phyloP scores from a whole-genome alignment of 805 yeast genomes.

The Aciculoconidium aculeatum region DNA sequence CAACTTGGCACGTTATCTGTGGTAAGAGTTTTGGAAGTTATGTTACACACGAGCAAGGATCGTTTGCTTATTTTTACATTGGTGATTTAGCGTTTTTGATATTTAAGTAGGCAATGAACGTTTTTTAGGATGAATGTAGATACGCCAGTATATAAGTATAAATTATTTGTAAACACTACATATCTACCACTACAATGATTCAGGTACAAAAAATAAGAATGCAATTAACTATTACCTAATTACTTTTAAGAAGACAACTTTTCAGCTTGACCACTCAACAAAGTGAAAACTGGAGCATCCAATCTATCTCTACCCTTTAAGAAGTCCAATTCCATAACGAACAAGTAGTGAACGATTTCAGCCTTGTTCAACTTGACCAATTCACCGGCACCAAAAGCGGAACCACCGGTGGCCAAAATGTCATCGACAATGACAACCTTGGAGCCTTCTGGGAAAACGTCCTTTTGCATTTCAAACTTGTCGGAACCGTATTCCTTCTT shows the following conservation, averaged over 20 bases:
- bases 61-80: conserved; percentile 64
- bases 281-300: conserved; percentile 81
- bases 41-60: conserved; percentile 74
- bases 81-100: conserved; percentile 63
- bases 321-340: conserved; percentile 93
- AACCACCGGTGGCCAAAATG: conserved; percentile 97
- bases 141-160: background rate
- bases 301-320: conserved; percentile 88
- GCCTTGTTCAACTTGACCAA: conserved; percentile 64
- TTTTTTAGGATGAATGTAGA: background rate
- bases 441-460: conserved; percentile 72
- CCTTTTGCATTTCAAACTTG: conserved; percentile 81
- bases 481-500: conserved; percentile 92
- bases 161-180: background rate
- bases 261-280: conserved; percentile 77
- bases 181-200: background rate
- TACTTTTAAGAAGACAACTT: conserved; percentile 15
- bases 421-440: conserved; percentile 89
- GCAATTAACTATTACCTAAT: too few relatives aligned
- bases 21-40: conserved; percentile 77
- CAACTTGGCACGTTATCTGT: conserved; percentile 78
- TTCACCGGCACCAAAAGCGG: conserved; percentile 91
- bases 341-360: conserved; percentile 71
- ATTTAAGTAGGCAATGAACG: conserved; percentile 41
- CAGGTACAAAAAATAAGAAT: background rate